Conservation (phyloP, 225 moss, liverwort and hornwort species). For the Pleurozium schreberi region DNA sequence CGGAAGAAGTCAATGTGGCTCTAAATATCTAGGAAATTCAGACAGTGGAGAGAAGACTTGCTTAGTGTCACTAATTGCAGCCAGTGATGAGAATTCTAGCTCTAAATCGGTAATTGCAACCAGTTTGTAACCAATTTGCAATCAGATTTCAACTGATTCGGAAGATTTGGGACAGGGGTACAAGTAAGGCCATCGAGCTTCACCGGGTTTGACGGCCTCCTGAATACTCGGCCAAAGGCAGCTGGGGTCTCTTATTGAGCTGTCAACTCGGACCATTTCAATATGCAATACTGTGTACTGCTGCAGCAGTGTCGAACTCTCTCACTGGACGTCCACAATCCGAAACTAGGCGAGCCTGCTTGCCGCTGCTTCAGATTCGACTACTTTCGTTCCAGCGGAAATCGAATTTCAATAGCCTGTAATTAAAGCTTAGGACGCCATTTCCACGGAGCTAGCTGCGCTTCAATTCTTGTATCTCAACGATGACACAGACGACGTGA, state of each 20-base stretch:
- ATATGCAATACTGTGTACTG: not conserved
- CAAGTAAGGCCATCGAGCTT: not conserved
- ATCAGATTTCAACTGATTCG: not conserved
- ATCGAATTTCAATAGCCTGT: not conserved
- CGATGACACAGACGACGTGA: not conserved
- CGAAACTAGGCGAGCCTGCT: not conserved
- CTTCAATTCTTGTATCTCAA: not conserved
- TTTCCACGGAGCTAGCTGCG: not conserved
- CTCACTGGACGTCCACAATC: not conserved
- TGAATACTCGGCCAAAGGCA: not conserved
- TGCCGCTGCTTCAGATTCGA: not conserved
- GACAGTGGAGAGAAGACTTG: not conserved
- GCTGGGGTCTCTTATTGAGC: slow-evolving; percentile 2
- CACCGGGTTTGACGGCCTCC: not conserved
- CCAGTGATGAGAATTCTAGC: not conserved
- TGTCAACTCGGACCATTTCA: slow-evolving; percentile 3
- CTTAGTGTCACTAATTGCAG: not conserved
- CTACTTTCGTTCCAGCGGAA: not conserved
- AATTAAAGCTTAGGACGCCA: not conserved
- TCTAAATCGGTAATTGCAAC: not conserved
- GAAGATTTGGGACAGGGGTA: not conserved
- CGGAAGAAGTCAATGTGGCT: not conserved
- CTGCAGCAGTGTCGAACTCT: not conserved
- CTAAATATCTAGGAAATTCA: not conserved
- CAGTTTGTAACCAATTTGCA: not conserved